phyloP scores from a whole-genome alignment of 441 rosid species.

The Euphorbia corollata region DNA sequence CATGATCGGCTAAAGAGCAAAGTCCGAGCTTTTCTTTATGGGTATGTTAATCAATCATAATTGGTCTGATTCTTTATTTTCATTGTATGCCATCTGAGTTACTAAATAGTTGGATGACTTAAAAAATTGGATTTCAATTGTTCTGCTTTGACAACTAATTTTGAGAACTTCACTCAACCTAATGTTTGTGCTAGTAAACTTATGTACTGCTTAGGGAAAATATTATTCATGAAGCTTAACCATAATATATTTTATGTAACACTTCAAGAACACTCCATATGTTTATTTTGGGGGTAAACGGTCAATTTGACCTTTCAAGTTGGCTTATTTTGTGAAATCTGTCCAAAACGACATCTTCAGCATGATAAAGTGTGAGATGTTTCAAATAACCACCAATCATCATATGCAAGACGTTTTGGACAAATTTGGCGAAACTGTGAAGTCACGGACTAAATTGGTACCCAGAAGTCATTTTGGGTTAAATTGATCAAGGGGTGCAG shows the following conservation, averaged over 20 bases:
- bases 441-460: background rate
- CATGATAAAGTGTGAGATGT: background rate
- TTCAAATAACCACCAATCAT: background rate
- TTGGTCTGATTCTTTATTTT: background rate
- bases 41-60: conserved; percentile 36
- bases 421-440: background rate
- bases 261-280: background rate
- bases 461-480: background rate
- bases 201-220: background rate
- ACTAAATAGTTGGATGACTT: background rate
- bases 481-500: no score
- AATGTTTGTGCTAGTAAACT: background rate
- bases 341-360: background rate
- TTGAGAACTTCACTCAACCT: conserved; percentile 1
- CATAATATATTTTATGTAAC: background rate
- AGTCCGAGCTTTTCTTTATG: conserved; percentile 62
- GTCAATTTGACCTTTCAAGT: background rate
- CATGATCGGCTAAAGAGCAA: conserved; percentile 69
- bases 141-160: background rate
- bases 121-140: background rate
- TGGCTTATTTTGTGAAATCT: background rate
- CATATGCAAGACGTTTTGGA: background rate
- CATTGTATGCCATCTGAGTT: conserved; percentile 8
- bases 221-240: background rate
- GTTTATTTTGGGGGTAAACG: background rate